These are phyloP conservation scores for Mycena galericulata DNA, from an alignment of 768 basidiomycete genomes.

Conservation along the genomic window DNA sequence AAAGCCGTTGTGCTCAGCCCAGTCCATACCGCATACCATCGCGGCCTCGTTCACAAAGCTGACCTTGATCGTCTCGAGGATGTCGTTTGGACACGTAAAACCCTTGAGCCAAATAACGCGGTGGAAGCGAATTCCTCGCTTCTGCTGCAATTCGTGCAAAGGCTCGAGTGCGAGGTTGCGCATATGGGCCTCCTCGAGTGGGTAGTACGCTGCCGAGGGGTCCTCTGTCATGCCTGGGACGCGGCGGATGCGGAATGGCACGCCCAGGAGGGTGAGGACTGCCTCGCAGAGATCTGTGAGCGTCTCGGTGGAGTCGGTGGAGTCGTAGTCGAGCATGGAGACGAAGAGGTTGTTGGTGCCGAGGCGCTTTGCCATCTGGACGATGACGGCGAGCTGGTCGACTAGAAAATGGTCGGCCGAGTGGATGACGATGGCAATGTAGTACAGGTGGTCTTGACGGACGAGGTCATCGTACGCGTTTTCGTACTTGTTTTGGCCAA, in stretches of 20 bases:
- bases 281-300: constrained; percentile 95
- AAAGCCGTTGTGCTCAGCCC: constrained; percentile 97
- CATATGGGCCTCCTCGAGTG: constrained; percentile 93
- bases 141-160: constrained; percentile 81
- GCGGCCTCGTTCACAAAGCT: constrained; percentile 92
- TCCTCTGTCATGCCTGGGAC: constrained; percentile 94
- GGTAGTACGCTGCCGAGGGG: constrained; percentile 91
- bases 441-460: constrained; percentile 87
- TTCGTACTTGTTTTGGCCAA: constrained; percentile 89
- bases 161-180: constrained; percentile 95
- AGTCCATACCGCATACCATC: constrained; percentile 99
- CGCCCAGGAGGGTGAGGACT: constrained; percentile 91
- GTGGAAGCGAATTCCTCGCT: constrained; percentile 84
- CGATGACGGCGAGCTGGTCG: constrained; percentile 97
- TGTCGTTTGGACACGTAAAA: constrained; percentile 98
- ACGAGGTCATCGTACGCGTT: constrained; percentile 92
- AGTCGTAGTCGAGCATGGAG: constrained; percentile 97
- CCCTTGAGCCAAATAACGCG: constrained; percentile 98
- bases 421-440: constrained; percentile 94
- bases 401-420: constrained; percentile 99
- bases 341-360: constrained; percentile 94
- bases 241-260: constrained; percentile 93
- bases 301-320: constrained; percentile 94
- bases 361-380: constrained; percentile 92
- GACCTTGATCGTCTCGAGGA: constrained; percentile 94